A percentile compares a stretch with the other conserved stretches of the same genome.
Conservation (phyloP, 352 stramenopile genomes). For the Phytophthora podocarpi region DNA sequence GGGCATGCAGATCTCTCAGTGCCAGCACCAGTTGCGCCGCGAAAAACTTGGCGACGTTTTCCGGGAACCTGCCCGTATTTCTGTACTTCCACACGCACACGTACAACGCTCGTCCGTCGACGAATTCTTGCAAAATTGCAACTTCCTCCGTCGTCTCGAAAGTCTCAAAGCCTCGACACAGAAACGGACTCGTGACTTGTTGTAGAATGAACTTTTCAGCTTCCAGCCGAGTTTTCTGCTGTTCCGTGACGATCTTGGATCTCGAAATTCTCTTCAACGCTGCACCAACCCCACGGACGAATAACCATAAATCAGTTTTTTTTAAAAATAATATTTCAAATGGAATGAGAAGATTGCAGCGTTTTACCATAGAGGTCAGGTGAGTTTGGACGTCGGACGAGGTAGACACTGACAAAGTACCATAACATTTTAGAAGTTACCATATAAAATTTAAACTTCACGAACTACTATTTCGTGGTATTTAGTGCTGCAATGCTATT, state of each 20-base stretch:
- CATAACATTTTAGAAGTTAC: no score
- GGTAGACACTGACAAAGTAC: conserved; percentile 61
- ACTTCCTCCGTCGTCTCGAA: conserved; percentile 35
- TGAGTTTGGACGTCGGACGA: conserved; percentile 39
- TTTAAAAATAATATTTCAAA: neutral
- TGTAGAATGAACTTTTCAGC: conserved; percentile 57
- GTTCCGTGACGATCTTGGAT: conserved; percentile 32
- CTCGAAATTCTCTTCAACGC: conserved; percentile 66
- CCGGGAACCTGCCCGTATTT: conserved; percentile 46
- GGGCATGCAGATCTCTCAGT: conserved; percentile 51
- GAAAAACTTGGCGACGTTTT: conserved; percentile 62
- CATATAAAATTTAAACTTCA: no score
- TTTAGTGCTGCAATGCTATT: no score
- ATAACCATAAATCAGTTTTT: no score
- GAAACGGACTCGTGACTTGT: conserved; percentile 43
- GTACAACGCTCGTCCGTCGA: conserved; percentile 69
- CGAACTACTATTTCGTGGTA: no score
- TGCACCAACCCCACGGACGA: conserved; percentile 19
- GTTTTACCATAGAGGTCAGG: conserved; percentile 37
- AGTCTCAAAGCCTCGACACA: conserved; percentile 44
- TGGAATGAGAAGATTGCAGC: neutral
- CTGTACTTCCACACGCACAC: conserved; percentile 71
- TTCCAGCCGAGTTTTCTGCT: conserved; percentile 51
- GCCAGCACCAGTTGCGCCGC: conserved; percentile 74
- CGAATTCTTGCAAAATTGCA: conserved; percentile 56